Base-by-base conservation (phyloP, 345 rosid genomes). In the Euclidium syriacum region DNA sequence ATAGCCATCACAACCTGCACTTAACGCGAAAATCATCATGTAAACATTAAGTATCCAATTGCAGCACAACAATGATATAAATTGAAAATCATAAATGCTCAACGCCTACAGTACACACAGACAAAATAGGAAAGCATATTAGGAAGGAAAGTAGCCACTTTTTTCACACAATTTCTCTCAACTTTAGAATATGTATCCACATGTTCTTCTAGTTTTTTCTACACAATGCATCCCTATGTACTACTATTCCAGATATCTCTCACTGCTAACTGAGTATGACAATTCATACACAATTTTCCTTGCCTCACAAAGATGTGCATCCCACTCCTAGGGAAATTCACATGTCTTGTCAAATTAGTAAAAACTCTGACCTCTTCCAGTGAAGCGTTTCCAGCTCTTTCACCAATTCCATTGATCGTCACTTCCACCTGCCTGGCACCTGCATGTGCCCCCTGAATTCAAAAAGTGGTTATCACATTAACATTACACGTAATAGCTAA, bases 351-450 rank as follows among this genome's bases (percentile, higher is more conserved):
- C 33, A 51, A 14, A 42, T 16, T 9, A 39, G 39, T 4, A 12
- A 38, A 29, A 57, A 67, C 16, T 34, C 67, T 46, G 51, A 90
- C 97, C 96, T 94, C 99, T 82, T 90, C 99, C 65, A 94, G 55
- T 24, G 99, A 87, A 68, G 99, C 97, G 73, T 94, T 94, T 74
- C 97, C 99, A 58, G 97, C 99, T 71, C 99, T 86, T 68, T 94
- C 99, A 42, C 99, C 97, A 52, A 94, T 94, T 62, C 99, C 99
- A 65, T 94, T 90, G 64, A 94, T 81, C 0, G 99, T 94, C 41
- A 90, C 97, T 73, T 94, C 99, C 57, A 94, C 54, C 73, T 94
- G 99, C 68, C 99, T 87, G 7, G 97, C 96, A 29, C 99, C 99
- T 22, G 92, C 83, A 75, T 22, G 68, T 8, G 96, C 95, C 41